These are phyloP conservation scores for Agrostemma githago DNA, from an alignment of 148 eudicot genomes.

Conservation along the genomic window DNA sequence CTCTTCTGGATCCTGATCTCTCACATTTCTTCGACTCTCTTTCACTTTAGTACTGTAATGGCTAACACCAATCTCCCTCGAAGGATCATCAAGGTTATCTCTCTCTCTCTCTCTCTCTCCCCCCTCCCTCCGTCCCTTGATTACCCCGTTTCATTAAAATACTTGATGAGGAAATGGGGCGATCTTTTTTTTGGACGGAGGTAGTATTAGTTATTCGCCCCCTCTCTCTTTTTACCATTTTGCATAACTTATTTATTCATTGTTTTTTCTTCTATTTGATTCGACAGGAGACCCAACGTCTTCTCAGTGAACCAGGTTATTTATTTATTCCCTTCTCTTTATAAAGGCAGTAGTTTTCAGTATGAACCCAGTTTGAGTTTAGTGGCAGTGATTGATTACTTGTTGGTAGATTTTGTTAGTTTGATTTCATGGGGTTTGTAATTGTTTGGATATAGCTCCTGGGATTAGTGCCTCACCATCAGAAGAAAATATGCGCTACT, in stretches of 20 bases:
- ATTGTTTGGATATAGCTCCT: constrained; percentile 55
- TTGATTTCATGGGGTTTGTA: not conserved
- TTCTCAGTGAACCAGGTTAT: constrained; percentile 87
- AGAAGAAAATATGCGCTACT: constrained; percentile 91
- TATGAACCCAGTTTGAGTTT: not conserved
- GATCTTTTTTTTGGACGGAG: not conserved
- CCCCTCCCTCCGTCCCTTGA: not conserved
- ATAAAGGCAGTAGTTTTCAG: not conserved
- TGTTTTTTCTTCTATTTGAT: not conserved
- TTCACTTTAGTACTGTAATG: constrained; percentile 13
- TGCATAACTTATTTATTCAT: not conserved
- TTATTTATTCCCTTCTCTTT: not conserved
- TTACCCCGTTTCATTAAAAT: not conserved
- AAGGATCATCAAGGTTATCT: constrained; percentile 32
- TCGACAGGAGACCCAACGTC: constrained; percentile 87
- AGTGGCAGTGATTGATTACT: not conserved
- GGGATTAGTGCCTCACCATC: constrained; percentile 98
- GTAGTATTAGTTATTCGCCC: constrained; percentile 10
- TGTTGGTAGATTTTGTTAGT: not conserved
- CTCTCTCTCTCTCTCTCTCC: not conserved
- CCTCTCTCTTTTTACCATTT: not conserved
- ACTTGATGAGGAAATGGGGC: too few species aligned
- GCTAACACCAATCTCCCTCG: constrained; percentile 38
- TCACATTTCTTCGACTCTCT: not conserved
- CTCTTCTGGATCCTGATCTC: not conserved